Evolutionary conservation across 2,329 filamentous ascomycete species (phyloP).

Genomic region (Aspergillus fructus): DNA sequence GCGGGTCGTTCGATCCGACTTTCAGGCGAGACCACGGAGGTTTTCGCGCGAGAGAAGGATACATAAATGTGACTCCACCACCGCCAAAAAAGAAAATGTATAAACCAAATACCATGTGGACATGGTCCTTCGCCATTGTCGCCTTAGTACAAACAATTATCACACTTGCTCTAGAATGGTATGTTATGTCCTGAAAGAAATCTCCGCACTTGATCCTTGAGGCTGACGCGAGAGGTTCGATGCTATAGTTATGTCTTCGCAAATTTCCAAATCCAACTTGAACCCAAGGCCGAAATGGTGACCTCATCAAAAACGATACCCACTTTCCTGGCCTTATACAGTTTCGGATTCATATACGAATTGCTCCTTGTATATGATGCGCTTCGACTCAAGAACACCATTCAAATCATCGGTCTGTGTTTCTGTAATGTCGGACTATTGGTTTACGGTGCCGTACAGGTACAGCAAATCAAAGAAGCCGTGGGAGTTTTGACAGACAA

Average conservation of each 20-base stretch:
- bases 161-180: conserved; percentile 66
- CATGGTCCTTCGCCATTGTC: conserved; percentile 76
- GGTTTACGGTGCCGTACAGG: conserved; percentile 89
- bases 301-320: conserved; percentile 69
- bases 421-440: conserved; percentile 88
- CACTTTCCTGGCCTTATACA: conserved; percentile 93
- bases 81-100: conserved; percentile 59
- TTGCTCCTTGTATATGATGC: conserved; percentile 90
- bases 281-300: conserved; percentile 40
- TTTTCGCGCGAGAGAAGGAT: conserved; percentile 54
- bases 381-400: conserved; percentile 91
- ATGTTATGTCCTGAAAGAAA: conserved; percentile 40
- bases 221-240: conserved; percentile 3
- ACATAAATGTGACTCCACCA: conserved; percentile 40
- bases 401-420: conserved; percentile 94
- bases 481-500: conserved; percentile 54
- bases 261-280: conserved; percentile 67
- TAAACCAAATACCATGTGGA: conserved; percentile 81
- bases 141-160: conserved; percentile 75
- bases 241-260: conserved; percentile 77
- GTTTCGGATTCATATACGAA: conserved; percentile 95
- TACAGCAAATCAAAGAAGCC: conserved; percentile 81
- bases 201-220: neutral
- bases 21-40: conserved; percentile 49
- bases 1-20: conserved; percentile 54